A percentile compares a stretch with the other conserved stretches of the same genome.
Evolutionary conservation across 164 flowering plant species (phyloP).

Genomic region (Chloranthus sessilifolius): DNA sequence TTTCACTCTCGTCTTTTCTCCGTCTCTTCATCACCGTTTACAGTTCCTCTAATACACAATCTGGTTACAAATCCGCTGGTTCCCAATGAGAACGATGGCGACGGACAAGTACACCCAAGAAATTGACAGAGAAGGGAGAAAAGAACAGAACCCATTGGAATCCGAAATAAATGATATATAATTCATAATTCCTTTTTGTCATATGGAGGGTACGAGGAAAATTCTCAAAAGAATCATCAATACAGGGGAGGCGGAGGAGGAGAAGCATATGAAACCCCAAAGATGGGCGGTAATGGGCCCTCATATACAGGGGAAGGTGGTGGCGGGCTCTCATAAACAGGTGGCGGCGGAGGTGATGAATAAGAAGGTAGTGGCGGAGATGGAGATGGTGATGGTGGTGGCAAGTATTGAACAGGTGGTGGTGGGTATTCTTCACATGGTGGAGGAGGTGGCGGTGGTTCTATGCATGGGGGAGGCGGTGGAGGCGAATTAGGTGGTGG

Average conservation of each 20-base stretch:
- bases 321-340: conserved; percentile 20
- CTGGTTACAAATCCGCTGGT: conserved; percentile 29
- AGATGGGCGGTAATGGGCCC: conserved; percentile 67
- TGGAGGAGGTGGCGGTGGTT: conserved; percentile 31
- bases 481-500: conserved; percentile 34
- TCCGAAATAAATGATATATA: conserved; percentile 10
- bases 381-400: conserved; percentile 18
- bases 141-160: conserved; percentile 15
- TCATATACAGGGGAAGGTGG: conserved; percentile 52
- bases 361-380: conserved; percentile 13
- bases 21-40: not conserved
- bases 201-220: conserved; percentile 33
- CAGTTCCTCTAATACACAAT: conserved; percentile 6
- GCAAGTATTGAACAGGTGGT: conserved; percentile 16
- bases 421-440: conserved; percentile 30
- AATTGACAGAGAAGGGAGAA: conserved; percentile 13
- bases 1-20: conserved; percentile 8
- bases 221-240: conserved; percentile 75
- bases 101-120: conserved; percentile 13
- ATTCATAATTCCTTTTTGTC: conserved; percentile 4
- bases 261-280: conserved; percentile 61
- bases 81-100: conserved; percentile 11
- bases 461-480: conserved; percentile 35
- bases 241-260: conserved; percentile 74
- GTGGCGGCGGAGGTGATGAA: conserved; percentile 10